phyloP scores from a whole-genome alignment of 371 early-diverging fungal genomes.

The Coemansia sp. region DNA sequence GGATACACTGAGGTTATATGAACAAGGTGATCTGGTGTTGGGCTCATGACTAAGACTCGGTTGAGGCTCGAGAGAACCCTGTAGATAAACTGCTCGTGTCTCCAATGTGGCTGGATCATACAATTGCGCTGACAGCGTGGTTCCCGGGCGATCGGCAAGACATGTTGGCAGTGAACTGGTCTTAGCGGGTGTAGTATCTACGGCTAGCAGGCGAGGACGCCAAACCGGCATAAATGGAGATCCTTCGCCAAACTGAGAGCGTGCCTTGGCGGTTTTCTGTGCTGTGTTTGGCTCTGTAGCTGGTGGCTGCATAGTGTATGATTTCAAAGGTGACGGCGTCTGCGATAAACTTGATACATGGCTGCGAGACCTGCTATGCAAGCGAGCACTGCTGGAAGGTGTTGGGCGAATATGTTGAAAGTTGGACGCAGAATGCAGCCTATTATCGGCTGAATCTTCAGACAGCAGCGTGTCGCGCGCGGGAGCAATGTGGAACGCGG shows the following conservation, averaged over 20 bases:
- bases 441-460: neutral
- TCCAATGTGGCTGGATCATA: neutral
- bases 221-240: neutral
- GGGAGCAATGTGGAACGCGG: neutral
- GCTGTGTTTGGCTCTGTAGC: neutral
- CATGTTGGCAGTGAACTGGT: constrained; percentile 6
- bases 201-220: neutral
- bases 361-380: constrained; percentile 8
- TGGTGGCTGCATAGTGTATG: constrained; percentile 10
- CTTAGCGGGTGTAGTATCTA: neutral
- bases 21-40: too few relatives aligned
- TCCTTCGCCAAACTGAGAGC: neutral
- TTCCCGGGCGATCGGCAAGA: neutral
- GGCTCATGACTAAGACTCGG: neutral
- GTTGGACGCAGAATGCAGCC: neutral
- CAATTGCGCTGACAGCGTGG: neutral
- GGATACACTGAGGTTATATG: neutral
- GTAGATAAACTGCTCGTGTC: neutral
- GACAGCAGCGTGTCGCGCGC: neutral
- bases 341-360: neutral
- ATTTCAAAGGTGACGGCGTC: constrained; percentile 11
- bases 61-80: neutral
- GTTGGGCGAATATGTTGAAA: neutral
- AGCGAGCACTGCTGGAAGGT: neutral
- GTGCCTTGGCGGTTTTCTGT: neutral